Evolutionary conservation across 305 asterid genomes (phyloP), one percentile per base, ranked within the genome.

Genomic region (Fraxinus platypoda): DNA sequence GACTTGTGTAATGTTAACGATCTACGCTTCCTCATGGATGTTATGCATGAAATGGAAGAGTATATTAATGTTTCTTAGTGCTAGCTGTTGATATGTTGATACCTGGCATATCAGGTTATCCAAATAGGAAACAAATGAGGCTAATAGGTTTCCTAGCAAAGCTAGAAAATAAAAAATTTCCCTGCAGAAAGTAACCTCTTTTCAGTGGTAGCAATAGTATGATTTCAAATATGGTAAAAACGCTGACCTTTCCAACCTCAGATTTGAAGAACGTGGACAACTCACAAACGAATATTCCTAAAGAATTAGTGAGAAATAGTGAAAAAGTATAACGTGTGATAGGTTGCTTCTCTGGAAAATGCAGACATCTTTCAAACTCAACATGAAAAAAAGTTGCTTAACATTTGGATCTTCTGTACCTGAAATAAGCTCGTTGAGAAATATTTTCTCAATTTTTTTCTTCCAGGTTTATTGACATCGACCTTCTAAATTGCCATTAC

Each of bases 11-110:
- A 66, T 72, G 35, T 52, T 43, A 71, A 33, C 41, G 28, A 80
- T 62, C 76, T 1, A 26, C 0, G 8, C 31, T 66, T 84, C 77
- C 78, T 54, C 73, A 30, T 43, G 77, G 57, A 66, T 72, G 80
- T 49, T 71, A 76, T 70, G 77, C 79, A 68, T 54, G 49, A 49
- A 62, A 59, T 26, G 13, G 23, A 71, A 33, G 28, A 9, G 13
- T 73, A 13, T 15, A 66, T 1, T 66, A 66, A 66, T 66, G 74
- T 28, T 26, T 11, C 74, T 66, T 28, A 66, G 31, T 8, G 74
- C 35, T 66, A 12, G 74, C 35, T 12, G 35, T 26, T 25, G 74
- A 66, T 66, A 13, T 66, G n/a, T 26, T 62, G 31, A 23, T 23
- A 8, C 26, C 71, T 59, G 31, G 74, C 35, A 26, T 66, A 26